phyloP scores from a whole-genome alignment of 2,329 filamentous ascomycete species.

The Aureobasidium sp. region DNA sequence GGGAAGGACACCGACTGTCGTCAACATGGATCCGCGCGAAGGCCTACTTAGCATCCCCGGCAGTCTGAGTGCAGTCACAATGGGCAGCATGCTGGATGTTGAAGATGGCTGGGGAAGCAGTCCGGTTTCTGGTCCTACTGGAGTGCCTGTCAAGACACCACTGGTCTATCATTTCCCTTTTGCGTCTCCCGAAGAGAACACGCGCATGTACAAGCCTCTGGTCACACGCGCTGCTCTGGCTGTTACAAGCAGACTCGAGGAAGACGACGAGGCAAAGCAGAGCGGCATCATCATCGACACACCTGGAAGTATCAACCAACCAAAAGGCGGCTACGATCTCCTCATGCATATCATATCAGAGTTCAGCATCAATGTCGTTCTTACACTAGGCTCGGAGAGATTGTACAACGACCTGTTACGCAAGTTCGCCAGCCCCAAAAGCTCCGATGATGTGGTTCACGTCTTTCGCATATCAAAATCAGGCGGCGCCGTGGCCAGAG shows the following conservation, averaged over 20 bases:
- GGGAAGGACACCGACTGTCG: constrained; percentile 68
- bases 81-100: constrained; percentile 79
- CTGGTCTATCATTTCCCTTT: constrained; percentile 84
- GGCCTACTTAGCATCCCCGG: constrained; percentile 51
- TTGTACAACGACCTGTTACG: constrained; percentile 66
- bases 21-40: constrained; percentile 79
- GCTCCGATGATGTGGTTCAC: constrained; percentile 57
- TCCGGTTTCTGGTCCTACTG: constrained; percentile 81
- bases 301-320: constrained; percentile 58
- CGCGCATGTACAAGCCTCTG: constrained; percentile 61
- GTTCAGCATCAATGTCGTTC: constrained; percentile 62
- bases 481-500: constrained; percentile 72
- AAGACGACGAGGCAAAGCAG: constrained; percentile 61
- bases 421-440: constrained; percentile 46
- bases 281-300: constrained; percentile 83
- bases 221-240: constrained; percentile 70
- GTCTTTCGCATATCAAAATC: constrained; percentile 77
- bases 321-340: constrained; percentile 60
- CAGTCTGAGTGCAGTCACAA: constrained; percentile 76
- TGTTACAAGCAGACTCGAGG: constrained; percentile 66
- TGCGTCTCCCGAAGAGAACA: constrained; percentile 62
- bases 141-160: constrained; percentile 83
- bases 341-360: constrained; percentile 71
- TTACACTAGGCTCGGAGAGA: constrained; percentile 72
- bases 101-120: constrained; percentile 78